Percentiles rank a stretch among this genome's conserved stretches.
Evolutionary conservation across 2,329 filamentous ascomycete genomes (phyloP).

Genomic region (Acephala macrosclerotiorum): DNA sequence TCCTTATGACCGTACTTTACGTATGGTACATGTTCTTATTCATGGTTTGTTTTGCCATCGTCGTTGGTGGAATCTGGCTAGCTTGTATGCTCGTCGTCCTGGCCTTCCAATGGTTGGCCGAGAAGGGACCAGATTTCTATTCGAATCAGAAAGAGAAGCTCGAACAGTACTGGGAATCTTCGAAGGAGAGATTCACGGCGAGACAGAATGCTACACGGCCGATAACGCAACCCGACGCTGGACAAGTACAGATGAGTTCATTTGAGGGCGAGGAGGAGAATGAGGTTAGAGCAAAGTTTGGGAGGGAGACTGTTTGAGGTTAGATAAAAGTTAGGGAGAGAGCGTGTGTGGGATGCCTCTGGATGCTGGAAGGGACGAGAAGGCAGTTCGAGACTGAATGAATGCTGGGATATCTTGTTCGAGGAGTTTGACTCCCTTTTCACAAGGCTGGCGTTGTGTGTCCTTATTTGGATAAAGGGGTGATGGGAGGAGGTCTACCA

Average conservation of each 20-base stretch:
- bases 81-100: not conserved
- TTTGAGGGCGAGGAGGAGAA: not conserved
- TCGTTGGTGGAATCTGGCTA: slow-evolving; percentile 6
- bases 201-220: not conserved
- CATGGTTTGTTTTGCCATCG: not conserved
- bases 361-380: too few relatives aligned
- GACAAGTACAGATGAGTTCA: not conserved
- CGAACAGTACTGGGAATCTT: slow-evolving; percentile 2
- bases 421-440: too few relatives aligned
- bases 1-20: slow-evolving; percentile 1
- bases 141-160: not conserved
- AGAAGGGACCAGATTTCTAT: not conserved
- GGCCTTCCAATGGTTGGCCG: not conserved
- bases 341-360: too few relatives aligned
- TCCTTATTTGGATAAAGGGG: too few relatives aligned
- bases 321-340: too few relatives aligned
- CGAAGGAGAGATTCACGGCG: not conserved
- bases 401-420: too few relatives aligned
- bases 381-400: too few relatives aligned
- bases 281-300: not conserved
- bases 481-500: too few relatives aligned
- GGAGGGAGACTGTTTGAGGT: slow-evolving; percentile 1
- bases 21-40: slow-evolving; percentile 9
- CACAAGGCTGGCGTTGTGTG: too few relatives aligned
- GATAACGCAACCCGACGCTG: not conserved